phyloP scores from a whole-genome alignment of 2,329 filamentous ascomycete species.

The Penicillium sp. region DNA sequence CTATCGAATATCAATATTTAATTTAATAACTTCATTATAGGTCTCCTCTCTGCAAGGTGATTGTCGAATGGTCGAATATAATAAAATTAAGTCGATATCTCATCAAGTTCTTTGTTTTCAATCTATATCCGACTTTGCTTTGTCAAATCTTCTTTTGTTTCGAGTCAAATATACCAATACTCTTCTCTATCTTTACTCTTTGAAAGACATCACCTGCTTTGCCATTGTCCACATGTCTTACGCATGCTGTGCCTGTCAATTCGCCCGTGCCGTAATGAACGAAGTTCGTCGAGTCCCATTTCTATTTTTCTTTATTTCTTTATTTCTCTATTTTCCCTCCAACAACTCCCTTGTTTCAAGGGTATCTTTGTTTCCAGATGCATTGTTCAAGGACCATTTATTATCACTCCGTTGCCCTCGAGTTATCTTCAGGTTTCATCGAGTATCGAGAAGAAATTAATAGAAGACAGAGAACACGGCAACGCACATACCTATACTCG shows the following conservation, averaged over 20 bases:
- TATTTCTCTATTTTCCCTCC: not conserved
- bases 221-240: constrained; percentile 12
- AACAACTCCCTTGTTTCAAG: not conserved
- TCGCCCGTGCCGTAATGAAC: not conserved
- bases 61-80: not conserved
- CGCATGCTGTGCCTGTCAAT: not conserved
- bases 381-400: not conserved
- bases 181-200: not conserved
- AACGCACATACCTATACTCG: not conserved
- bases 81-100: not conserved
- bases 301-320: not conserved
- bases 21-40: not conserved
- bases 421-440: not conserved
- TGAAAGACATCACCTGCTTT: constrained; percentile 28
- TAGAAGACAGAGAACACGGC: not conserved
- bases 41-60: not conserved
- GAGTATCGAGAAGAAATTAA: not conserved
- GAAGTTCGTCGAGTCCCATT: not conserved
- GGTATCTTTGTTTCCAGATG: not conserved
- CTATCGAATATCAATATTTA: not conserved
- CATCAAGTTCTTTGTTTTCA: not conserved
- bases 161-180: not conserved
- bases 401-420: not conserved
- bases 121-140: not conserved
- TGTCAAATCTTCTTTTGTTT: not conserved